A percentile compares a stretch with the other conserved stretches of the same genome.
Conservation (phyloP, 2,329 filamentous ascomycete genomes). For the Sclerotinia sclerotiorum region DNA sequence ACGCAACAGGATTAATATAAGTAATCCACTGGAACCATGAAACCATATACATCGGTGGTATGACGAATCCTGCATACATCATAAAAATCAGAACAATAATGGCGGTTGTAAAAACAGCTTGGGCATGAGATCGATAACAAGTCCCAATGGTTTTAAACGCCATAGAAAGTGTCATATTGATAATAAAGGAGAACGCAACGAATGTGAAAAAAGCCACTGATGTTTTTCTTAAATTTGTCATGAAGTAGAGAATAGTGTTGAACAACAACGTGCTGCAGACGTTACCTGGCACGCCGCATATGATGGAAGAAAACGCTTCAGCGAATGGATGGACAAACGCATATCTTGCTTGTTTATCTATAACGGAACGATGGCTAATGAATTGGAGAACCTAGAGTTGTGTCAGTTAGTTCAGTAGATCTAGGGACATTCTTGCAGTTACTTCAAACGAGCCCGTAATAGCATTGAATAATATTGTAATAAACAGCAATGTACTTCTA, state of each 20-base stretch:
- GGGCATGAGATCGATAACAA: constrained; percentile 66
- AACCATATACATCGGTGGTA: constrained; percentile 59
- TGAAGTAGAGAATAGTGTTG: constrained; percentile 81
- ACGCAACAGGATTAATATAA: constrained; percentile 61
- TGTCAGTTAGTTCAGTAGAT: background rate
- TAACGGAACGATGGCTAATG: constrained; percentile 84
- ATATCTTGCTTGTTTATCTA: constrained; percentile 86
- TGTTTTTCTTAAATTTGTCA: constrained; percentile 75
- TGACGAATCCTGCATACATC: constrained; percentile 45
- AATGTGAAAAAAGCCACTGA: constrained; percentile 84
- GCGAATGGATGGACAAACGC: constrained; percentile 88
- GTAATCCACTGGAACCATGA: constrained; percentile 82
- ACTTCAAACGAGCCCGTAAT: constrained; percentile 60
- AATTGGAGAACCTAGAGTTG: constrained; percentile 63
- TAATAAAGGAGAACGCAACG: constrained; percentile 40
- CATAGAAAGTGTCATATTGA: constrained; percentile 66
- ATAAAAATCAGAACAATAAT: constrained; percentile 45
- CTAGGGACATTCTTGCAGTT: constrained; percentile 5
- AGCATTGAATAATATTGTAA: constrained; percentile 65
- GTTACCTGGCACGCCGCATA: constrained; percentile 84
- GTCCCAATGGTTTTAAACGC: constrained; percentile 80
- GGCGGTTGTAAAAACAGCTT: constrained; percentile 61
- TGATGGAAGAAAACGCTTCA: constrained; percentile 85
- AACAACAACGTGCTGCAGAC: constrained; percentile 61
- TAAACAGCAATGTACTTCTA: constrained; percentile 65